phyloP scores from a whole-genome alignment of 805 yeast genomes.

The Diddensiella santjacobensis region DNA sequence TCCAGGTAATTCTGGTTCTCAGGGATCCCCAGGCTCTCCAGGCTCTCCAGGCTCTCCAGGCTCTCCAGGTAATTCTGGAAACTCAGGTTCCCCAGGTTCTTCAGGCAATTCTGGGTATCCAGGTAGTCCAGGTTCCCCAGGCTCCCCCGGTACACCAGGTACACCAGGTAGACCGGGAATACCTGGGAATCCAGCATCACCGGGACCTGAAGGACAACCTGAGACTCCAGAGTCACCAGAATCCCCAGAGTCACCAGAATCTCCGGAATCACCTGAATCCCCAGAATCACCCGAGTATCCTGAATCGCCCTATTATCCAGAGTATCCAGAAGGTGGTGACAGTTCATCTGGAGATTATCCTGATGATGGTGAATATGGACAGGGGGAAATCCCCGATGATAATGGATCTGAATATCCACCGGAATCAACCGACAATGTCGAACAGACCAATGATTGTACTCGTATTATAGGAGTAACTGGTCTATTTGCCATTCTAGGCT shows the following conservation, averaged over 20 bases:
- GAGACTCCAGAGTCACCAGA: neutral
- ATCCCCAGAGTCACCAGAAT: neutral
- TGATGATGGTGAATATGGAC: neutral
- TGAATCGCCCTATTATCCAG: neutral
- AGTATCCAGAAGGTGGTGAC: neutral
- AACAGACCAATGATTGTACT: neutral
- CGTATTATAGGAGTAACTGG: neutral
- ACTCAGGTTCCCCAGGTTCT: neutral
- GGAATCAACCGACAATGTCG: neutral
- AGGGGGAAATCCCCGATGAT: slow-evolving; percentile 2
- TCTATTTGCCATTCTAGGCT: neutral
- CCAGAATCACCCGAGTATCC: neutral
- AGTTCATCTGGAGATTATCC: neutral
- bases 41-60: neutral
- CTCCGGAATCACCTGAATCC: neutral
- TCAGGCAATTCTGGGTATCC: neutral
- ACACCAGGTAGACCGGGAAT: neutral
- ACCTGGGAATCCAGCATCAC: neutral
- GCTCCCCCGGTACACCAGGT: neutral
- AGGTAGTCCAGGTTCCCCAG: neutral
- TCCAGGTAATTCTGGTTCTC: neutral
- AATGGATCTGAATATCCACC: neutral
- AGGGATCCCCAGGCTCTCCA: neutral
- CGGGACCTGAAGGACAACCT: neutral
- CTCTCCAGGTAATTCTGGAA: neutral